phyloP scores from a whole-genome alignment of 2,329 filamentous ascomycete genomes.

The Trichoderma guizhouense region DNA sequence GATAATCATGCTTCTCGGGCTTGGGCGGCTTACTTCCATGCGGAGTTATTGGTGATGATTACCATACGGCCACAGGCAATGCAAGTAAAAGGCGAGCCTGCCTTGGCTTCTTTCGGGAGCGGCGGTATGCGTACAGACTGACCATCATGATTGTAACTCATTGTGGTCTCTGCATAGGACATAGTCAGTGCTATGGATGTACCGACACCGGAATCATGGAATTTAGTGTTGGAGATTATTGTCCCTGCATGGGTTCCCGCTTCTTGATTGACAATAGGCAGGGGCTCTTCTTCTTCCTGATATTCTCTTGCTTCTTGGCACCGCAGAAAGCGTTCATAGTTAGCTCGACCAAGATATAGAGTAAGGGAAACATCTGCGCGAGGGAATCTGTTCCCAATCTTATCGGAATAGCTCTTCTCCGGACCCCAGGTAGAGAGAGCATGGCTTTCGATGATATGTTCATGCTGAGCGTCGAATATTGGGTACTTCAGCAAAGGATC shows the following conservation, averaged over 20 bases:
- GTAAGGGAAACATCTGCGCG: neutral
- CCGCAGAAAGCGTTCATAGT: neutral
- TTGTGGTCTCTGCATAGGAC: neutral
- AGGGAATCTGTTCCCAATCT: neutral
- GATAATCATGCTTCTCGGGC: accelerated
- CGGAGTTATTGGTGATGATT: neutral
- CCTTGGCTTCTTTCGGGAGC: neutral
- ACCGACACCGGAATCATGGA: neutral
- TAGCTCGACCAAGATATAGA: neutral
- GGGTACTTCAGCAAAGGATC: neutral
- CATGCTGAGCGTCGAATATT: neutral
- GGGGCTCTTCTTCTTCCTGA: neutral
- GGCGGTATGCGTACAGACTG: neutral
- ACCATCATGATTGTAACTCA: neutral
- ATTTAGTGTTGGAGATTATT: neutral
- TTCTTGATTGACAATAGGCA: neutral
- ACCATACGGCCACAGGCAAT: neutral
- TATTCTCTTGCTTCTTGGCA: neutral
- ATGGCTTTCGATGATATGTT: neutral
- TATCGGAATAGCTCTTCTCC: neutral
- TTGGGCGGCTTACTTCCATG: neutral
- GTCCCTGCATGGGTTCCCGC: neutral
- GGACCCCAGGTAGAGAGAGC: neutral
- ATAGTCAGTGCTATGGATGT: neutral
- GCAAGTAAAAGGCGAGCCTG: neutral